Percentiles rank a stretch among this genome's conserved stretches.
phyloP scores from a whole-genome alignment of 129 eudicot species.

The sunflower (Helianthus annuus) region HanXRQr2.0-SUNRISE NC_035449.2:128274461-128274960 shows the following conservation, averaged over 20 bases:
- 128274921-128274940: too few relatives aligned
- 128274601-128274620: neutral
- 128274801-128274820: neutral
- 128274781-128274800: constrained; percentile 37
- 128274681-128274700: constrained; percentile 79
- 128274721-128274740: constrained; percentile 45
- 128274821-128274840: neutral
- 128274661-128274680: constrained; percentile 1
- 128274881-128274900: too few relatives aligned
- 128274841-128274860: neutral
- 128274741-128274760: constrained; percentile 81
- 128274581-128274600: neutral
- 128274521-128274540: constrained; percentile 68
- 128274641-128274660: neutral
- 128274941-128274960: too few relatives aligned
- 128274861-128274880: neutral
- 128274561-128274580: constrained; percentile 45
- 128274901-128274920: too few relatives aligned
- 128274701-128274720: constrained; percentile 90
- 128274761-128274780: constrained; percentile 68
- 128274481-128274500: constrained; percentile 77
- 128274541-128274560: constrained; percentile 77
- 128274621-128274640: neutral
- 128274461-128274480: constrained; percentile 92
- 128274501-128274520: constrained; percentile 77